Evolutionary conservation across 1,284 basidiomycete genomes (phyloP).

Genomic region (Naganishia sp.): DNA sequence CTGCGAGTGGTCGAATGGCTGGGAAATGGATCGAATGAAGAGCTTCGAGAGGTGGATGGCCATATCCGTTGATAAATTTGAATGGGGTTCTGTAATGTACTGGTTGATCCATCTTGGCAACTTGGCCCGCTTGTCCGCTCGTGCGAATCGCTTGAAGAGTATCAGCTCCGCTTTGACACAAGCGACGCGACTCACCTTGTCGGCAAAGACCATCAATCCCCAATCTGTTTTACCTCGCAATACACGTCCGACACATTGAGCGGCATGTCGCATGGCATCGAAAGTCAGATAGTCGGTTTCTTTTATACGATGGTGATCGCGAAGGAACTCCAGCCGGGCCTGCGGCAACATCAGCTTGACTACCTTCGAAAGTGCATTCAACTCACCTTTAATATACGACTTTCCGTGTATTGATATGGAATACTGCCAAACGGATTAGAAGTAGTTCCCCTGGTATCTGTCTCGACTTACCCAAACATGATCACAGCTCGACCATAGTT

Average conservation of each 20-base stretch:
- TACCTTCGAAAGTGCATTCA: too few species aligned
- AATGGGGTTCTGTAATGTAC: conserved; percentile 95
- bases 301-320: conserved; percentile 97
- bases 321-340: conserved; percentile 92
- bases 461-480: conserved; percentile 87
- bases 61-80: conserved; percentile 98
- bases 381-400: conserved; percentile 79
- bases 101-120: conserved; percentile 99
- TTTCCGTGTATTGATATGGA: conserved; percentile 98
- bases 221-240: conserved; percentile 98
- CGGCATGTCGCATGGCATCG: conserved; percentile 98
- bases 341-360: conserved; percentile 26
- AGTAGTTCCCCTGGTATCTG: too few species aligned
- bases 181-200: conserved; percentile 68
- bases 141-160: conserved; percentile 79
- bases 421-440: conserved; percentile 61
- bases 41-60: conserved; percentile 91
- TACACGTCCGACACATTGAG: conserved; percentile 97
- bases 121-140: conserved; percentile 95
- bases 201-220: conserved; percentile 99
- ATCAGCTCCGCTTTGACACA: conserved; percentile 23
- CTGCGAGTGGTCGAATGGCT: conserved; percentile 91
- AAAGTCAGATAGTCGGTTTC: conserved; percentile 99
- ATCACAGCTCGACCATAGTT: conserved; percentile 99
- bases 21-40: conserved; percentile 97